phyloP scores from a whole-genome alignment of 192 early-diverging fungal species.

The Spizellomyces punctatus region DNA sequence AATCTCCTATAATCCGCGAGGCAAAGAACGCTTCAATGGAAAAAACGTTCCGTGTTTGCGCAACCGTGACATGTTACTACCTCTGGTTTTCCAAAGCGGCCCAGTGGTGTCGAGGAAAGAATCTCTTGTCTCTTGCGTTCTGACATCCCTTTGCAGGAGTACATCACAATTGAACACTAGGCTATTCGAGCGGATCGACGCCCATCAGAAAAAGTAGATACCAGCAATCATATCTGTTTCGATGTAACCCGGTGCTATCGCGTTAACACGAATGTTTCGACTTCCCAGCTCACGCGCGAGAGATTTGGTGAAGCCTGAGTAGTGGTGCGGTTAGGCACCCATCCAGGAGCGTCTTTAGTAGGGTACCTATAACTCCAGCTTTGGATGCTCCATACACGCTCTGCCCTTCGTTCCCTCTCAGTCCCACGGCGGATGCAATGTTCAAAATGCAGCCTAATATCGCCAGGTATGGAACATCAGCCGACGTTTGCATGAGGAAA shows the following conservation, averaged over 20 bases:
- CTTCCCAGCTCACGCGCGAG: constrained; percentile 80
- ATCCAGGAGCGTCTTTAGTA: neutral
- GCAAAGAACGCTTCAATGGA: too few species aligned
- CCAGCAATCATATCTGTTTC: constrained; percentile 76
- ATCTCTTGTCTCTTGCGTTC: too few species aligned
- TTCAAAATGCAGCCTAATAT: constrained; percentile 71
- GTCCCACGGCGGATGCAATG: constrained; percentile 80
- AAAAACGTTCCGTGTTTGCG: too few species aligned
- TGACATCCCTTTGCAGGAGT: too few species aligned
- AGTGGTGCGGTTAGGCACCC: neutral
- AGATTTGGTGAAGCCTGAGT: constrained; percentile 76
- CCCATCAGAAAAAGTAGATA: constrained; percentile 16
- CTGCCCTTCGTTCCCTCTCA: constrained; percentile 70
- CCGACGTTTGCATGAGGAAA: too few species aligned
- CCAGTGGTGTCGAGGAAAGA: too few species aligned
- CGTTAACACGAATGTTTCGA: constrained; percentile 73
- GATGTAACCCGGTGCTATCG: constrained; percentile 86
- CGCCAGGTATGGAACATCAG: too few species aligned
- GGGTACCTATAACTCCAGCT: constrained; percentile 75
- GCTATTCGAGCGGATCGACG: too few species aligned
- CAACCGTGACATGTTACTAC: too few species aligned
- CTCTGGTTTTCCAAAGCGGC: too few species aligned
- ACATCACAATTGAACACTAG: too few species aligned
- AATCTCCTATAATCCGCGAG: too few species aligned
- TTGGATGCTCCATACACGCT: constrained; percentile 83